Evolutionary conservation across 2,329 filamentous ascomycete genomes (phyloP), one percentile per base, ranked within the genome.

Genomic region (Exophiala spinifera): DNA sequence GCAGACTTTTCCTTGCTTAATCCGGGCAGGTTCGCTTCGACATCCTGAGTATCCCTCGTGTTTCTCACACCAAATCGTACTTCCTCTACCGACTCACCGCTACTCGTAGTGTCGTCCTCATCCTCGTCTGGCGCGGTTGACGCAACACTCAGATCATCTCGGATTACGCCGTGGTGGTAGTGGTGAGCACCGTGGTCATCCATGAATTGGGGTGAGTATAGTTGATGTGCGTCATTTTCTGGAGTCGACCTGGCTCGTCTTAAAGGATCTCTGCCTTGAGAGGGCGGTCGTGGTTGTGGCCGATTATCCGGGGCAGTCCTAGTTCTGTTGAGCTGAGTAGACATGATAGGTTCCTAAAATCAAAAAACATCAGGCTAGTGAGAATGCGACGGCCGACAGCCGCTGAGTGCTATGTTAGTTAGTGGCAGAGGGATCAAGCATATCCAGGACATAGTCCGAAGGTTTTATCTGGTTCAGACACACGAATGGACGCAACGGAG

Each of bases 71-170:
- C 56, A 37, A 59, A 59, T 14, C 56, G 42, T 17, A 52, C 25
- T 57, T 66, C 17, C 49, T 46, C 51, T 45, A 61, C 46, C 54
- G 64, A 48, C 57, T 61, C 46, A 61, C 44, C 21, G 14, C 25
- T 21, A 17, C 45, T 56, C 20, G 31, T 23, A 4, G 49, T 52
- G 51, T 57, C 57, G 11, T 56, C 28, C 28, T 59, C 61, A 19
- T 53, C 49, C 3, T 52, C 51, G 53, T 57, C 49, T 11, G 42
- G 42, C 10, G 21, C 31, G 20, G 49, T 37, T 15, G 37, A 28
- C 47, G 21, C 14, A 39, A 57, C 50, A 53, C 57, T 19, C 37
- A 45, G 14, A 49, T 52, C 57, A 58, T 64, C 23, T 39, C 31
- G 44, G 47, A 49, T 25, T 11, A 49, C 42, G 21, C 46, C 15